These are phyloP conservation scores for Chaetomiaceae sp. DNA, from an alignment of 2,329 filamentous ascomycete species.

Conservation along the genomic window DNA sequence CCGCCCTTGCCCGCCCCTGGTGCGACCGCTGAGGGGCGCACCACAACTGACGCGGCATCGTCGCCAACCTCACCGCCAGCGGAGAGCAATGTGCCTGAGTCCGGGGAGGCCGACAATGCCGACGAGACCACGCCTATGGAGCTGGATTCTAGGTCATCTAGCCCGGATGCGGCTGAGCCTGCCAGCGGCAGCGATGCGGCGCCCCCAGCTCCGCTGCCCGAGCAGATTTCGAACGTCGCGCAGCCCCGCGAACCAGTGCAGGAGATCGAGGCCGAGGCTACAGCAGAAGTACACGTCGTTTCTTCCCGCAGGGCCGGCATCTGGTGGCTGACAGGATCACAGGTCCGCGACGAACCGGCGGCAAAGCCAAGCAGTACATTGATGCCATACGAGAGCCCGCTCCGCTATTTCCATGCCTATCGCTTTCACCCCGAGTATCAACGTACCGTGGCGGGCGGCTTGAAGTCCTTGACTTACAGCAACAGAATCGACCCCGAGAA, in stretches of 20 bases:
- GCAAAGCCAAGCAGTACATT: slow-evolving; percentile 22
- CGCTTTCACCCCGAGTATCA: slow-evolving; percentile 80
- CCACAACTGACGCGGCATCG: not conserved
- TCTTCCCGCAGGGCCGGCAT: slow-evolving; percentile 17
- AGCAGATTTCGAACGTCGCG: slow-evolving; percentile 32
- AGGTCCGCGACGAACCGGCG: slow-evolving; percentile 17
- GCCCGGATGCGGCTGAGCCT: slow-evolving; percentile 18
- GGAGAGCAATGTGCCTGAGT: not conserved
- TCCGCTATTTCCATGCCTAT: slow-evolving; percentile 79
- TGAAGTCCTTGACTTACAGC: slow-evolving; percentile 89
- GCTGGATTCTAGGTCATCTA: slow-evolving; percentile 22
- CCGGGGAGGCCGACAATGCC: not conserved
- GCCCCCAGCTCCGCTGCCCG: slow-evolving; percentile 23
- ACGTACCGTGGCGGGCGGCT: slow-evolving; percentile 66
- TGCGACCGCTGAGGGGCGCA: not conserved
- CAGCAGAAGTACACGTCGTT: slow-evolving; percentile 43
- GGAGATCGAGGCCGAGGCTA: slow-evolving; percentile 28
- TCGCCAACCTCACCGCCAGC: not conserved
- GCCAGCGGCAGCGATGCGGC: slow-evolving; percentile 27
- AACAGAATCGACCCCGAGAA: slow-evolving; percentile 76
- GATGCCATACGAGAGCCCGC: slow-evolving; percentile 72
- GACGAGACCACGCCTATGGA: slow-evolving; percentile 27
- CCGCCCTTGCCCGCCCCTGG: not conserved
- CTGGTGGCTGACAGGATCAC: slow-evolving; percentile 23
- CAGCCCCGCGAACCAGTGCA: slow-evolving; percentile 25